Evolutionary conservation across 176 grass and related monocot species (phyloP).

Genomic region (Tillandsia leiboldiana): DNA sequence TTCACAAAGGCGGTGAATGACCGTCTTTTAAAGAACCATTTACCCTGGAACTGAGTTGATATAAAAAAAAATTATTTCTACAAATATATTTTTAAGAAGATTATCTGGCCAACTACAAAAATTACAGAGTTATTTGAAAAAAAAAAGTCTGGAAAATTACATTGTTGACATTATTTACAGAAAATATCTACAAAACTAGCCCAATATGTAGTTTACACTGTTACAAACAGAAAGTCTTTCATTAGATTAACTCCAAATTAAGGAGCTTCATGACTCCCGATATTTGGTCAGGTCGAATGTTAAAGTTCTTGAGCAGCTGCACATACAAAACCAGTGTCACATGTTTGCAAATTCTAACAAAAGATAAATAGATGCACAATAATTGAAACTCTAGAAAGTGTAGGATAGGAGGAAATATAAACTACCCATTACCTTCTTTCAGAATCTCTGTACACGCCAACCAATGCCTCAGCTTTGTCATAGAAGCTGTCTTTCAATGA

Average conservation of each 20-base stretch:
- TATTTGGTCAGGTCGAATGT: conserved; percentile 92
- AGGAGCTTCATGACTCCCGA: conserved; percentile 45
- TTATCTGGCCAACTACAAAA: too few relatives aligned
- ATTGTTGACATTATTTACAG: conserved; percentile 9
- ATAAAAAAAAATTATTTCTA: too few relatives aligned
- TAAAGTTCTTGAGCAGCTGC: conserved; percentile 95
- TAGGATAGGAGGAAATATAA: background rate
- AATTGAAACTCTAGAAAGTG: conserved; percentile 1
- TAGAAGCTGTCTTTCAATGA: conserved; percentile 97
- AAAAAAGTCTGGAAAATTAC: background rate
- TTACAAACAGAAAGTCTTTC: conserved; percentile 13
- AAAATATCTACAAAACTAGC: conserved; percentile 6
- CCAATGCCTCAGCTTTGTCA: conserved; percentile 94
- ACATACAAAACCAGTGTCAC: conserved; percentile 19
- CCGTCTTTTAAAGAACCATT: too few relatives aligned
- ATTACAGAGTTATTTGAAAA: too few relatives aligned
- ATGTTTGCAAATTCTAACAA: background rate
- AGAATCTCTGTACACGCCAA: conserved; percentile 91
- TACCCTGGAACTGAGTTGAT: too few relatives aligned
- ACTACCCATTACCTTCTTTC: conserved; percentile 47
- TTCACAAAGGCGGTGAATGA: too few relatives aligned
- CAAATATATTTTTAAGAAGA: too few relatives aligned
- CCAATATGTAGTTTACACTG: background rate
- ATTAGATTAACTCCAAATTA: background rate
- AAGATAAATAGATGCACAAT: background rate